Evolutionary conservation across 202 grass and related monocot genomes (phyloP).

Genomic region (Eragrostis tef): DNA sequence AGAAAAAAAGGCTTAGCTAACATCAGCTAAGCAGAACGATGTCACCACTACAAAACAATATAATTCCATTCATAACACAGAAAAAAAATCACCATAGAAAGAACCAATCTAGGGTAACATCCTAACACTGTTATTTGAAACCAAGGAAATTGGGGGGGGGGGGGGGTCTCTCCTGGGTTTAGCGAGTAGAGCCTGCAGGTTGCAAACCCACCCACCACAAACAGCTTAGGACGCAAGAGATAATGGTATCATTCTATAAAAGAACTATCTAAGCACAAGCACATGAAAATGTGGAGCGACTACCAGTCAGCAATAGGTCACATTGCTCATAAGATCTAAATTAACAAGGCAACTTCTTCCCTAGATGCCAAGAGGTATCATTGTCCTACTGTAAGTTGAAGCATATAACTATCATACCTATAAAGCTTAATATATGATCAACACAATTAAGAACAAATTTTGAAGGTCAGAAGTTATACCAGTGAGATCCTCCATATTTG

Average conservation of each 20-base stretch:
- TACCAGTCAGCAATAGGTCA: neutral
- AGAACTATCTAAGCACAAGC: slow-evolving; percentile 14
- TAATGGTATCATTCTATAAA: slow-evolving; percentile 11
- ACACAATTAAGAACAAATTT: slow-evolving; percentile 36
- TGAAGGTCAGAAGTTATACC: slow-evolving; percentile 57
- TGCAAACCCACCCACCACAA: neutral
- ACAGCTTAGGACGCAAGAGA: neutral
- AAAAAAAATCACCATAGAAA: neutral
- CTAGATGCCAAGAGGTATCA: neutral
- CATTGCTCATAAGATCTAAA: slow-evolving; percentile 12
- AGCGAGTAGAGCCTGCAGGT: neutral
- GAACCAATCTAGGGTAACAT: neutral
- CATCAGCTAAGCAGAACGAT: slow-evolving; percentile 40
- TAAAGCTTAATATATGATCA: slow-evolving; percentile 22
- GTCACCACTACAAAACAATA: slow-evolving; percentile 20
- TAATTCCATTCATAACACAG: slow-evolving; percentile 13
- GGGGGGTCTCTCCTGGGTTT: neutral
- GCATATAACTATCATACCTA: slow-evolving; percentile 15
- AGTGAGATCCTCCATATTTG: slow-evolving; percentile 94
- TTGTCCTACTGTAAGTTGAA: slow-evolving; percentile 19
- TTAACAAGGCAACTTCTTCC: slow-evolving; percentile 14
- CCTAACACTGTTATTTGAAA: slow-evolving; percentile 11
- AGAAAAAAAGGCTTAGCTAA: slow-evolving; percentile 45
- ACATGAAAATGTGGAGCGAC: neutral
- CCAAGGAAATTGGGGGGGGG: slow-evolving; percentile 14